These are phyloP conservation scores for Plasmodium sp. DNA, from an alignment of 169 alveolate species.

Conservation along the genomic window DNA sequence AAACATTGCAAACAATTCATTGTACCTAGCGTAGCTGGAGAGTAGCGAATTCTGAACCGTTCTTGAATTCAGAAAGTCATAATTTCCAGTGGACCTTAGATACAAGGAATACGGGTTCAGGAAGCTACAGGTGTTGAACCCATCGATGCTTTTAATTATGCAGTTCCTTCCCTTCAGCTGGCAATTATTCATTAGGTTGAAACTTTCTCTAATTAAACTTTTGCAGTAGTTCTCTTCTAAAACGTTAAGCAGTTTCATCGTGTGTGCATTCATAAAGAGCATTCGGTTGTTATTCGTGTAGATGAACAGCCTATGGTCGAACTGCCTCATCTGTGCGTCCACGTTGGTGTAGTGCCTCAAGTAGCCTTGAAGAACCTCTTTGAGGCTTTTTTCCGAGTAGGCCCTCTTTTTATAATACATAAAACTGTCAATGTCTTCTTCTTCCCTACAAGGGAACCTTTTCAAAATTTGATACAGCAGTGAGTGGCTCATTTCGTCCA, in stretches of 20 bases:
- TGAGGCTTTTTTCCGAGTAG: neutral
- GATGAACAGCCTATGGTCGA: constrained; percentile 37
- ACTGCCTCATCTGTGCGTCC: neutral
- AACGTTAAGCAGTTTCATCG: constrained; percentile 3
- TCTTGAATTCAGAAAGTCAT: constrained; percentile 13
- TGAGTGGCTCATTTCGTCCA: neutral
- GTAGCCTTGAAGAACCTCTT: neutral
- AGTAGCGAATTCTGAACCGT: constrained; percentile 31
- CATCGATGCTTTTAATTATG: constrained; percentile 49
- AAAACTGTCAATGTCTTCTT: constrained; percentile 42
- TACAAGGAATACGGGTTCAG: constrained; percentile 46
- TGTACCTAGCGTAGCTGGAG: constrained; percentile 46
- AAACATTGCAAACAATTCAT: constrained; percentile 50
- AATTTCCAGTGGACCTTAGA: constrained; percentile 49
- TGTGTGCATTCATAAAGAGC: constrained; percentile 33
- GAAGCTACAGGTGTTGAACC: constrained; percentile 13
- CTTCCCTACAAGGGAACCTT: constrained; percentile 61
- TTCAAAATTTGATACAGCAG: constrained; percentile 23
- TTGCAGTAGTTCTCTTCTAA: constrained; percentile 47
- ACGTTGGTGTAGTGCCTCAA: constrained; percentile 39
- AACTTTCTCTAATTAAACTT: constrained; percentile 51
- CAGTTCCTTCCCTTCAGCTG: constrained; percentile 68
- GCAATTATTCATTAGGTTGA: constrained; percentile 25
- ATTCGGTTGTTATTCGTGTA: constrained; percentile 29
- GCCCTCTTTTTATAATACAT: constrained; percentile 45